Conservation (phyloP, 1,139 yeast genomes). For the Yamadazyma epiphylla region DNA sequence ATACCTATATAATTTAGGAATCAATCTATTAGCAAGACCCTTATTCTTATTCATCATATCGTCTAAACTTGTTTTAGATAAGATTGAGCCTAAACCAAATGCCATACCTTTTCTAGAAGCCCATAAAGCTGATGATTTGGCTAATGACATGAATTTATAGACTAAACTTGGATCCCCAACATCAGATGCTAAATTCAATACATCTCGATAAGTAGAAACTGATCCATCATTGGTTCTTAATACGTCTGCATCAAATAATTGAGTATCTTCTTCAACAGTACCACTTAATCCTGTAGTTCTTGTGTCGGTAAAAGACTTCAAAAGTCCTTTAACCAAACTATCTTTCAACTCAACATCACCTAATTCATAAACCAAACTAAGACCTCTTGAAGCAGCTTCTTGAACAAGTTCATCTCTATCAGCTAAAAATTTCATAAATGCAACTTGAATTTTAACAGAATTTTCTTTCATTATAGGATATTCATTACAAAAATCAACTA, state of each 20-base stretch:
- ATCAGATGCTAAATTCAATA: conserved; percentile 81
- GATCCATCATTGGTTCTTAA: conserved; percentile 81
- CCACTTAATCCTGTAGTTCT: conserved; percentile 60
- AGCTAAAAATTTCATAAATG: conserved; percentile 72
- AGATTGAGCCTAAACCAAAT: conserved; percentile 81
- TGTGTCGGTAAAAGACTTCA: conserved; percentile 75
- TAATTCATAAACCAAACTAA: conserved; percentile 74
- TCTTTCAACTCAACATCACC: conserved; percentile 71
- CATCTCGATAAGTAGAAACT: conserved; percentile 84
- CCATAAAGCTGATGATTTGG: conserved; percentile 88
- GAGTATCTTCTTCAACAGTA: conserved; percentile 71
- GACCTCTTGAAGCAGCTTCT: conserved; percentile 88
- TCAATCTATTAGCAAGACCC: conserved; percentile 52
- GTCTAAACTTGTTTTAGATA: conserved; percentile 75
- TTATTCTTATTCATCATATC: conserved; percentile 55
- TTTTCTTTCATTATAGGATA: conserved; percentile 36
- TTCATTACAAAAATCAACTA: conserved; percentile 70
- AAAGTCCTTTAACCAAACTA: conserved; percentile 67
- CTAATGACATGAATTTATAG: conserved; percentile 90
- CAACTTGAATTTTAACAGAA: conserved; percentile 58
- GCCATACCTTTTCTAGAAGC: conserved; percentile 92
- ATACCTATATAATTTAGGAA: conserved; percentile 82
- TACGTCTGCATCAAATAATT: conserved; percentile 79
- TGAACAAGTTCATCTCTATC: conserved; percentile 83
- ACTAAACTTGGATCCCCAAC: conserved; percentile 95